These are phyloP conservation scores for Clonostachys byssicola DNA, from an alignment of 2,329 filamentous ascomycete genomes.

Conservation along the genomic window DNA sequence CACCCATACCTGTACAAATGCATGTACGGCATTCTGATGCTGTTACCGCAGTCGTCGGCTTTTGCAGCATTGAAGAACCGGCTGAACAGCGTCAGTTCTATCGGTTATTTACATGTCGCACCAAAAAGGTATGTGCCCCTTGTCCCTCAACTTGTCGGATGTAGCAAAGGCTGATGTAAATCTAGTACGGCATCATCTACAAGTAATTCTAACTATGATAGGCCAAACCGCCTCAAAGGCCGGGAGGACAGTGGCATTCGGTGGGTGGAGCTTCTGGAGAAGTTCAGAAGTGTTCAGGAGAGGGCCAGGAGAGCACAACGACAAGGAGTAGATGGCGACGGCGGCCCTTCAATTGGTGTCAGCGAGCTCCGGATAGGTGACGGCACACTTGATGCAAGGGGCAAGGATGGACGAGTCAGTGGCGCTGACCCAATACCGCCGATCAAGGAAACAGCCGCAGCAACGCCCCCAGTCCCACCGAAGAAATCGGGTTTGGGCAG, in stretches of 20 bases:
- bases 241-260: conserved; percentile 81
- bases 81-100: conserved; percentile 93
- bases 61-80: conserved; percentile 96
- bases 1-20: conserved; percentile 97
- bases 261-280: conserved; percentile 91
- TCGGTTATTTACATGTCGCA: conserved; percentile 86
- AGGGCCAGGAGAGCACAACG: conserved; percentile 69
- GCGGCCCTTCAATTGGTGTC: conserved; percentile 38
- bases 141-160: neutral
- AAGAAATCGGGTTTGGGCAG: conserved; percentile 63
- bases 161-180: neutral
- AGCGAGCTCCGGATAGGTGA: conserved; percentile 37
- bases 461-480: conserved; percentile 36
- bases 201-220: conserved; percentile 58
- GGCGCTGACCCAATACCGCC: conserved; percentile 27
- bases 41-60: conserved; percentile 94
- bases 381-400: conserved; percentile 28
- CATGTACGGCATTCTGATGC: conserved; percentile 93
- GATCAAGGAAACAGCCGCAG: conserved; percentile 43
- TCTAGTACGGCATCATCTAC: conserved; percentile 40
- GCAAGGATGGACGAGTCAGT: conserved; percentile 30
- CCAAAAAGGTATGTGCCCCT: conserved; percentile 64
- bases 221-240: conserved; percentile 73
- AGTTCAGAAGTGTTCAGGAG: conserved; percentile 90
- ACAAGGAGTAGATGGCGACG: conserved; percentile 45